phyloP scores from a whole-genome alignment of 1,139 yeast genomes.

The Taphrina confusa region DNA sequence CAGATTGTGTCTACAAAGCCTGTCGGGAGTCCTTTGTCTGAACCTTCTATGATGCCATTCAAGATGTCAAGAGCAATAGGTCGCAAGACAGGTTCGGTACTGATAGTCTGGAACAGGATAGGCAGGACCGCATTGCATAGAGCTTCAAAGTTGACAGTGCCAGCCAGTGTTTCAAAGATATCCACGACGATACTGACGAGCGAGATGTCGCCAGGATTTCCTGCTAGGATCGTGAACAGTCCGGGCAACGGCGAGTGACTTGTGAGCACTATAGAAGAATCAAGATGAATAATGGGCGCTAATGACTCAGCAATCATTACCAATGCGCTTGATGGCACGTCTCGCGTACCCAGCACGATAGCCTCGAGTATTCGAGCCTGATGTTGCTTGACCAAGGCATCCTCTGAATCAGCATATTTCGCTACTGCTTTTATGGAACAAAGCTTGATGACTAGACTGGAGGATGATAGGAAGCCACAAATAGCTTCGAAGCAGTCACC shows the following conservation, averaged over 20 bases:
- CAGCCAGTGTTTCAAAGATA: constrained; percentile 37
- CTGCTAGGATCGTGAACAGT: constrained; percentile 34
- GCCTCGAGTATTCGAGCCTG: constrained; percentile 22
- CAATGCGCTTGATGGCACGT: constrained; percentile 26
- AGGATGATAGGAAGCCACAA: not conserved
- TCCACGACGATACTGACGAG: constrained; percentile 37
- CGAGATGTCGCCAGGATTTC: constrained; percentile 38
- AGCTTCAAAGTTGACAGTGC: constrained; percentile 25
- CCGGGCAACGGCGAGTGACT: constrained; percentile 32
- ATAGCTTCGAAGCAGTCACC: constrained; percentile 4
- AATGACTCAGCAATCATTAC: constrained; percentile 36
- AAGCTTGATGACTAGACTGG: constrained; percentile 8
- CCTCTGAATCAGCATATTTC: constrained; percentile 22
- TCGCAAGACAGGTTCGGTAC: constrained; percentile 14
- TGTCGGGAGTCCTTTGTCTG: constrained; percentile 33
- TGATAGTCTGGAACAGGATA: constrained; percentile 25
- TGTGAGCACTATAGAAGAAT: constrained; percentile 19
- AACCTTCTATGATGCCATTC: constrained; percentile 36
- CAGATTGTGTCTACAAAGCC: constrained; percentile 34
- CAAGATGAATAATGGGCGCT: constrained; percentile 26
- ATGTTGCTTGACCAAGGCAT: constrained; percentile 5
- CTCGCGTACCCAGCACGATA: constrained; percentile 8
- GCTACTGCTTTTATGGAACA: constrained; percentile 30
- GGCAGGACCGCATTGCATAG: constrained; percentile 33
- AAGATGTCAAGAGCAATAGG: constrained; percentile 36